Conservation (phyloP, 805 yeast species). For the Ogataea populi-albae region DNA sequence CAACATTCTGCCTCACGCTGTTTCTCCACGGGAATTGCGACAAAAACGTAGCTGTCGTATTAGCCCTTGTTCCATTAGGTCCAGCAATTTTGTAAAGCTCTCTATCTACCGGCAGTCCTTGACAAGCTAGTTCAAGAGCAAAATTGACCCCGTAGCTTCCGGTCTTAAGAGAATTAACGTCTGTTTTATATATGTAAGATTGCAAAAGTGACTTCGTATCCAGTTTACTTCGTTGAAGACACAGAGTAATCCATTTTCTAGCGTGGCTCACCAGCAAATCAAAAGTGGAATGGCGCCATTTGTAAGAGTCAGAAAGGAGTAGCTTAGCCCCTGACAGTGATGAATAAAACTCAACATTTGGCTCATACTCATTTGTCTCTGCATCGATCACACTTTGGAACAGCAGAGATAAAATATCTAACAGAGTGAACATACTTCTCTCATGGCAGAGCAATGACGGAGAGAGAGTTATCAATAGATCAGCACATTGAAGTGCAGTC, state of each 20-base stretch:
- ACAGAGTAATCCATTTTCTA: constrained; percentile 60
- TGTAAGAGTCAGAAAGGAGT: constrained; percentile 68
- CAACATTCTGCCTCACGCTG: constrained; percentile 36
- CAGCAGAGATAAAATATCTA: constrained; percentile 75
- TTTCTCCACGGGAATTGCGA: constrained; percentile 69
- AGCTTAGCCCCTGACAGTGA: constrained; percentile 45
- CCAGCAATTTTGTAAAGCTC: constrained; percentile 51
- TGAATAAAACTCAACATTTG: constrained; percentile 61
- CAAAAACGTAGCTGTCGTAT: constrained; percentile 68
- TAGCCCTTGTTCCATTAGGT: constrained; percentile 34
- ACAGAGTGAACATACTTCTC: constrained; percentile 66
- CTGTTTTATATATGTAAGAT: constrained; percentile 56
- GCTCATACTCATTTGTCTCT: constrained; percentile 80
- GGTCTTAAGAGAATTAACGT: constrained; percentile 19
- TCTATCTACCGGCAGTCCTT: constrained; percentile 61
- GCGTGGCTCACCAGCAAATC: constrained; percentile 57
- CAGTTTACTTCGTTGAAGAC: constrained; percentile 57
- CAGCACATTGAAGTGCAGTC: constrained; percentile 76
- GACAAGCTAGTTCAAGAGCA: constrained; percentile 86
- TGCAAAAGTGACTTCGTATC: constrained; percentile 81
- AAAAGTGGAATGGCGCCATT: constrained; percentile 71
- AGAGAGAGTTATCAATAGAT: constrained; percentile 55
- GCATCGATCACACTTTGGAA: constrained; percentile 82
- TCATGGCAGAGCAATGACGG: constrained; percentile 82
- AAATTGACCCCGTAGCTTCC: constrained; percentile 82